A percentile compares a stretch with the other conserved stretches of the same genome.
Conservation (phyloP, 805 yeast genomes). For the Pichia heedii region DNA sequence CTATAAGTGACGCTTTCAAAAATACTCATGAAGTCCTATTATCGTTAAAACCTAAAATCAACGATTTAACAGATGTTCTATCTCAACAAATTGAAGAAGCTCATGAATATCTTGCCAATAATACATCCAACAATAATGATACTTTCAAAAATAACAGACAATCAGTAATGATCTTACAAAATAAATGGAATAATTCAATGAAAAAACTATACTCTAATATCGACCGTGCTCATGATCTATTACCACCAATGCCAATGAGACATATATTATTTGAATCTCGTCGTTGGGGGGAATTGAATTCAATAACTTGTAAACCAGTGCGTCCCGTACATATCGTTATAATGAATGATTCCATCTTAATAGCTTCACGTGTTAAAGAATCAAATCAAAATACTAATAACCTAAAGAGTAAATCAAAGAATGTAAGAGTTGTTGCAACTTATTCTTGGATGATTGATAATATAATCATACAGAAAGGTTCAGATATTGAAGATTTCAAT, state of each 20-base stretch:
- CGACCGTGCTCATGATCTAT: conserved; percentile 80
- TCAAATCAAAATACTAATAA: conserved; percentile 14
- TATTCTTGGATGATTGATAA: conserved; percentile 68
- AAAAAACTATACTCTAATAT: conserved; percentile 67
- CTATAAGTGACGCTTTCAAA: conserved; percentile 50
- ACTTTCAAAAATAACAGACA: conserved; percentile 47
- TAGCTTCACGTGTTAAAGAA: conserved; percentile 53
- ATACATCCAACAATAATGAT: background rate
- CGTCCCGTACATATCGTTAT: conserved; percentile 69
- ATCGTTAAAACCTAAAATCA: conserved; percentile 49
- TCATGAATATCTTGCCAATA: conserved; percentile 6
- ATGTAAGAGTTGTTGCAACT: conserved; percentile 41
- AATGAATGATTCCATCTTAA: conserved; percentile 64
- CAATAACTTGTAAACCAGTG: conserved; percentile 74
- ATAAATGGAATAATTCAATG: conserved; percentile 73
- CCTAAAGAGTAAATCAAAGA: background rate
- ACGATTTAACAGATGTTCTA: conserved; percentile 51
- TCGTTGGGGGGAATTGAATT: conserved; percentile 79
- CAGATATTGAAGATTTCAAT: conserved; percentile 2
- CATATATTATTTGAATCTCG: conserved; percentile 74
- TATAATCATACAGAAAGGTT: conserved; percentile 10
- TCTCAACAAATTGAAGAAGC: conserved; percentile 31
- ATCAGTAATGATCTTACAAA: conserved; percentile 63
- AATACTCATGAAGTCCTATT: conserved; percentile 59
- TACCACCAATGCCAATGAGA: conserved; percentile 69